Conservation (phyloP, 768 basidiomycete genomes). For the Solioccasus polychromus region DNA sequence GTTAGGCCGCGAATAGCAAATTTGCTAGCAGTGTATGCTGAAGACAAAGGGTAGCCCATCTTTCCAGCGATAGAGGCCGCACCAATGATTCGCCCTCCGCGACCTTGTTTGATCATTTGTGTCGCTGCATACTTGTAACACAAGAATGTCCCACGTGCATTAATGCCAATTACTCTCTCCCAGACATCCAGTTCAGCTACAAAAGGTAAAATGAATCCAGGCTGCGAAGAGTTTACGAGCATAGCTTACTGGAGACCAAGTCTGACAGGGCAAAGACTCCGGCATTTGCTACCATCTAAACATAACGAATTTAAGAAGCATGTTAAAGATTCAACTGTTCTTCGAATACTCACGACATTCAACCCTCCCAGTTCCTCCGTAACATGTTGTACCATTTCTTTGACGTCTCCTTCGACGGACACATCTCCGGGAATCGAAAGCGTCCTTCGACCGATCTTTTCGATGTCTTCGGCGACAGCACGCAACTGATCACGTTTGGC, state of each 20-base stretch:
- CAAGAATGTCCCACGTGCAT: constrained; percentile 52
- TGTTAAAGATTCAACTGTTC: neutral
- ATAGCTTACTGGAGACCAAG: constrained; percentile 1
- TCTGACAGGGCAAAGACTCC: neutral
- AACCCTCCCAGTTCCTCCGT: constrained; percentile 5
- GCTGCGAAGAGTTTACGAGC: neutral
- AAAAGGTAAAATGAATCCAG: neutral
- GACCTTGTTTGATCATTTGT: constrained; percentile 53
- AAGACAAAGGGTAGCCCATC: neutral
- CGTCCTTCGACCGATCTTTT: constrained; percentile 11
- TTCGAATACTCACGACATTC: constrained; percentile 4
- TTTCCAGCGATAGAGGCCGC: constrained; percentile 13
- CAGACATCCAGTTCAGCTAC: neutral
- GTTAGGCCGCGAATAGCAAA: constrained; percentile 40
- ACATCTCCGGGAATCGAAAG: constrained; percentile 16
- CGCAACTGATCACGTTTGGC: constrained; percentile 11
- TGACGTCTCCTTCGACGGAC: constrained; percentile 3
- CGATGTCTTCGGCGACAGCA: constrained; percentile 10
- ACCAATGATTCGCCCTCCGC: constrained; percentile 55
- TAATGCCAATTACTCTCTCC: constrained; percentile 31
- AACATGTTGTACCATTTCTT: constrained; percentile 2
- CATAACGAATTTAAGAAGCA: no score
- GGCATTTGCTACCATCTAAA: constrained; percentile 20
- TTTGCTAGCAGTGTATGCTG: constrained; percentile 34
- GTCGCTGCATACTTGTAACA: constrained; percentile 61